Base-by-base conservation (phyloP, 306 rosid genomes). In the Betula pendula region DNA sequence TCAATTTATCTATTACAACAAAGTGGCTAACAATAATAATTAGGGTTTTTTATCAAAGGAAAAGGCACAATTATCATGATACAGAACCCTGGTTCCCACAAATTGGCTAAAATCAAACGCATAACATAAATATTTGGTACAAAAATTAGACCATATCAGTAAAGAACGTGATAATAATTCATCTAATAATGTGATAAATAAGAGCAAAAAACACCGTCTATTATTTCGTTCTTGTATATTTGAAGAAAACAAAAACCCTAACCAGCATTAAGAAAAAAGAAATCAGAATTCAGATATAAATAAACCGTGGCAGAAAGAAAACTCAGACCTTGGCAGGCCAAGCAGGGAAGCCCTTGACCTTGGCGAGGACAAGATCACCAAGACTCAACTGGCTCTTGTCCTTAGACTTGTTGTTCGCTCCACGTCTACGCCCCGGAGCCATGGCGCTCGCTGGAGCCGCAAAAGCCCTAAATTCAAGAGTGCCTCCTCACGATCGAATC, bases 341-440 rank as follows among this genome's bases (percentile, higher is more conserved):
- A 69, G 89, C 82, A 8, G 98, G 99, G 85, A 88, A 91, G 58
- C 99, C 99, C 93, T 96, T 96, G 83, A 96, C 98, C 91, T 96
- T 96, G 38, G 99, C 99, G 24, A 96, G 99, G 5, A 96, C 99
- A 38, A 96, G 99, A 96, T 93, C 98, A 79, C 99, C 99, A 48
- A 91, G 81, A 62, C 90, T 84, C 86, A 96, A 74, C 84, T 91
- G 87, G 25, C 89, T 84, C 71, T 88, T 89, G 43, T 83, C 86
- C 83, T 86, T 89, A 3, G 87, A 84, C 87, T 92, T 96, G 87
- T 89, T 96, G 82, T 73, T 89, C 77, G 85, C 87, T 84, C 91
- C 99, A 89, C 99, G 99, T 84, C 91, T 83, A 85, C 99, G 99
- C 85, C 85, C 85, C 81, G 96, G 96, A 91, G 96, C 77, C 99